Conservation (phyloP, 23 red algal genomes). For the Gracilaria vermiculophylla region DNA sequence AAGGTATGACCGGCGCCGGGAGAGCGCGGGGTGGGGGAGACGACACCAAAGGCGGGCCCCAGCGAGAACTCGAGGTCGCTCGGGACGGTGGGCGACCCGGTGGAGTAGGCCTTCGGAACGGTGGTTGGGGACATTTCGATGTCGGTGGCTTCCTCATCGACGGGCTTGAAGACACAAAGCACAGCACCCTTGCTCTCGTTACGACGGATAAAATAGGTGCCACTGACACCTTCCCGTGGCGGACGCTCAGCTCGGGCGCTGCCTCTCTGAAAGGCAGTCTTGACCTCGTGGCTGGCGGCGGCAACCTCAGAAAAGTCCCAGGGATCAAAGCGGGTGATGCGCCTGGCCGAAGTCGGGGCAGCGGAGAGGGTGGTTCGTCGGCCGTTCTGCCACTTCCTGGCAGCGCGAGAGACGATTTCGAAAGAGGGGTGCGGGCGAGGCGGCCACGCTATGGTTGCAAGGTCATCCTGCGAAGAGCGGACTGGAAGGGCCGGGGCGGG, state of each 20-base stretch:
- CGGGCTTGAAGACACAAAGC: conserved; percentile 87
- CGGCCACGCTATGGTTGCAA: conserved; percentile 33
- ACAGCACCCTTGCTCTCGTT: conserved; percentile 36
- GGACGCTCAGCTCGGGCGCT: conserved; percentile 74
- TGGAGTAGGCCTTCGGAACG: conserved; percentile 3
- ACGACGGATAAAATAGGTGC: conserved; percentile 87
- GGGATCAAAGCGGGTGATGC: conserved; percentile 36
- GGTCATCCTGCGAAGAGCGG: conserved; percentile 46
- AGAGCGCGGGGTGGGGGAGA: conserved; percentile 32
- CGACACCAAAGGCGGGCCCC: conserved; percentile 9
- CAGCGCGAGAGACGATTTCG: conserved; percentile 56
- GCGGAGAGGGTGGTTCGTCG: background rate
- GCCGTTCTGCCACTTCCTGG: conserved; percentile 49
- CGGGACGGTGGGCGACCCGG: conserved; percentile 12
- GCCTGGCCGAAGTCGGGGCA: background rate
- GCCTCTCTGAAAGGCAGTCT: conserved; percentile 43
- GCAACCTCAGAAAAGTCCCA: conserved; percentile 72
- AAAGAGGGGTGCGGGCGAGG: conserved; percentile 39
- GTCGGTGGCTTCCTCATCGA: conserved; percentile 81
- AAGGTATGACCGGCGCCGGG: conserved; percentile 28
- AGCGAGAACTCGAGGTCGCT: conserved; percentile 34
- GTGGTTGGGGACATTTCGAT: conserved; percentile 58
- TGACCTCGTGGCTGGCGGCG: conserved; percentile 25
- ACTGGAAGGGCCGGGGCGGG: background rate
- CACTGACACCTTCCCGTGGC: conserved; percentile 78